A percentile compares a stretch with the other conserved stretches of the same genome.
Conservation (phyloP, 2,329 filamentous ascomycete species). For the Neonectria ditissima region DNA sequence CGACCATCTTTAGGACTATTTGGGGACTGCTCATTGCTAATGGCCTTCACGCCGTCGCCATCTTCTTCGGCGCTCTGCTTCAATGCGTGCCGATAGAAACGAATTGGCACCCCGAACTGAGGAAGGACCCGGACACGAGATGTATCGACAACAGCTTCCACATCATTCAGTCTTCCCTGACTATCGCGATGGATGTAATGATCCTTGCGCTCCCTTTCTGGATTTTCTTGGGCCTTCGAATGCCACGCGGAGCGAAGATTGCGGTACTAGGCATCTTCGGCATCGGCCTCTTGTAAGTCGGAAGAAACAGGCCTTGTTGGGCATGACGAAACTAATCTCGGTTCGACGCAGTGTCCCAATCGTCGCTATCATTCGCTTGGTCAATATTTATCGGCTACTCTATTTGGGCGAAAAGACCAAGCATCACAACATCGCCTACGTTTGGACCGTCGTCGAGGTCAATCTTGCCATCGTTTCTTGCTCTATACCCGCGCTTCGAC, state of each 20-base stretch:
- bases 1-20: conserved; percentile 46
- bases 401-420: not conserved
- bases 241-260: conserved; percentile 52
- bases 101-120: conserved; percentile 46
- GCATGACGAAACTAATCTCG: not conserved
- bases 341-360: conserved; percentile 46
- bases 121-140: conserved; percentile 39
- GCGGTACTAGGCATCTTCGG: conserved; percentile 55
- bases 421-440: conserved; percentile 47
- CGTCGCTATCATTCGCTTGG: conserved; percentile 49
- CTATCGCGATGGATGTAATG: conserved; percentile 56
- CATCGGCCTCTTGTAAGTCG: conserved; percentile 51
- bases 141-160: conserved; percentile 52
- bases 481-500: conserved; percentile 51
- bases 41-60: conserved; percentile 47
- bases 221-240: conserved; percentile 55
- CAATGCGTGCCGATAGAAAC: conserved; percentile 54
- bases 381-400: conserved; percentile 38
- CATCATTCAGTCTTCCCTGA: conserved; percentile 51
- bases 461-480: conserved; percentile 52
- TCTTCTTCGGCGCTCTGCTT: conserved; percentile 54
- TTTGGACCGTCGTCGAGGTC: conserved; percentile 51
- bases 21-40: conserved; percentile 48
- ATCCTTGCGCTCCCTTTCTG: conserved; percentile 54
- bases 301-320: not conserved